Evolutionary conservation across 1,139 yeast species (phyloP), one percentile per base, ranked within the genome.

Genomic region (Lodderomyces parapsilosis): DNA sequence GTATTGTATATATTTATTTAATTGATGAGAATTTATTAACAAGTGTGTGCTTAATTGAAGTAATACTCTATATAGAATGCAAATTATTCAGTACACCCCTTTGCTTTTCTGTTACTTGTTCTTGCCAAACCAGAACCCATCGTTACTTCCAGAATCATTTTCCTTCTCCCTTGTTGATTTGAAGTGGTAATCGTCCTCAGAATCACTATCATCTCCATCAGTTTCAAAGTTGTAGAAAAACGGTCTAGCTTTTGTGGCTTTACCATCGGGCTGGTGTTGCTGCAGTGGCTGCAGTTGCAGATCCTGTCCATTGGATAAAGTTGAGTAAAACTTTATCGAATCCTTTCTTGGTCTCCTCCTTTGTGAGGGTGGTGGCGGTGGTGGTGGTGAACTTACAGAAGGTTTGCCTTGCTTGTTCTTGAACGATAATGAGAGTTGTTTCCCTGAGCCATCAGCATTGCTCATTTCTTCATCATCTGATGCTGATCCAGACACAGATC

Each of bases 141-240:
- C 41, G 17, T 32, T 27, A 7, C n/a, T 36, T 14, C n/a, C n/a
- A 2, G 37, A 10, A 8, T 15, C 23, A 31, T 15, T 23, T 18
- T 11, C 32, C 9, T 23, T 40, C 10, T 18, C 28, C n/a, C n/a
- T 36, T 9, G 20, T 3, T 15, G 36, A 23, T 23, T 15, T 27
- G 18, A 28, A 14, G 10, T n/a, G 24, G 8, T 25, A 15, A 33
- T 42, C 43, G 13, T 44, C 45, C 7, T 43, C 49, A 23, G 47
- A 50, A 35, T 48, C 53, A 40, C 42, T 42, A 18, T 46, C 52
- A 36, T 55, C 56, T 17, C 49, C 55, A 19, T 58, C 62, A 9
- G 57, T 57, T 36, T 66, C 60, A 39, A 68, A 56, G 46, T 68
- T 63, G 49, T 67, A 70, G 49, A 71, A 70, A 37, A 69, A 60